Percentiles rank a stretch among this genome's conserved stretches.
Evolutionary conservation across 1,284 basidiomycete species (phyloP).

Genomic region (Malassezia furfur): DNA sequence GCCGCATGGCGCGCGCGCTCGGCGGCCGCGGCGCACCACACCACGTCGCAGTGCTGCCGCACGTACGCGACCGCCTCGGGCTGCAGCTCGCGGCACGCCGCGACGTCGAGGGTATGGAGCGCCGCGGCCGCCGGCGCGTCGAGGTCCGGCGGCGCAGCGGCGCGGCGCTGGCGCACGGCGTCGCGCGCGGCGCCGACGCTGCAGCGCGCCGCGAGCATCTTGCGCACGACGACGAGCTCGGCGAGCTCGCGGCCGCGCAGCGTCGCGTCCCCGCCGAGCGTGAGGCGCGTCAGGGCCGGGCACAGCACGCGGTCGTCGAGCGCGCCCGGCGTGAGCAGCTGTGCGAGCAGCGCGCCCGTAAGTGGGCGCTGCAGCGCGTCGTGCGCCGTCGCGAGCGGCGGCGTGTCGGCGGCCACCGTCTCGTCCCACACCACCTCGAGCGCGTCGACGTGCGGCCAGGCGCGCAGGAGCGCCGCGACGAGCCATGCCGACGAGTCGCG

Average conservation of each 20-base stretch:
- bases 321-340: slow-evolving; percentile 6
- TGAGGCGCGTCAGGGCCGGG: slow-evolving; percentile 3
- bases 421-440: slow-evolving; percentile 8
- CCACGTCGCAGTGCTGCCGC: slow-evolving; percentile 2
- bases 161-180: not conserved
- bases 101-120: slow-evolving; percentile 2
- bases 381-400: not conserved
- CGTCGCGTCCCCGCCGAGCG: not conserved
- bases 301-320: not conserved
- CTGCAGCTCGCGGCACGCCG: slow-evolving; percentile 3
- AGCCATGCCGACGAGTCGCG: slow-evolving; percentile 3
- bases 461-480: not conserved
- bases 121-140: not conserved
- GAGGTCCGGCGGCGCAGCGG: not conserved
- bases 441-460: not conserved
- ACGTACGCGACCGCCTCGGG: slow-evolving; percentile 2
- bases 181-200: not conserved
- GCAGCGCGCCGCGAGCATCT: not conserved
- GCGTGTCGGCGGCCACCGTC: not conserved
- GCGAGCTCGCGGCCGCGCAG: slow-evolving; percentile 14
- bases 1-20: not conserved
- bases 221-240: slow-evolving; percentile 10
- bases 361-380: not conserved
- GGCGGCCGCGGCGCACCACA: not conserved
- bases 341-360: slow-evolving; percentile 3